phyloP scores from a whole-genome alignment of 1,284 basidiomycete genomes.

The Cryptococcus jaspeensis region DNA sequence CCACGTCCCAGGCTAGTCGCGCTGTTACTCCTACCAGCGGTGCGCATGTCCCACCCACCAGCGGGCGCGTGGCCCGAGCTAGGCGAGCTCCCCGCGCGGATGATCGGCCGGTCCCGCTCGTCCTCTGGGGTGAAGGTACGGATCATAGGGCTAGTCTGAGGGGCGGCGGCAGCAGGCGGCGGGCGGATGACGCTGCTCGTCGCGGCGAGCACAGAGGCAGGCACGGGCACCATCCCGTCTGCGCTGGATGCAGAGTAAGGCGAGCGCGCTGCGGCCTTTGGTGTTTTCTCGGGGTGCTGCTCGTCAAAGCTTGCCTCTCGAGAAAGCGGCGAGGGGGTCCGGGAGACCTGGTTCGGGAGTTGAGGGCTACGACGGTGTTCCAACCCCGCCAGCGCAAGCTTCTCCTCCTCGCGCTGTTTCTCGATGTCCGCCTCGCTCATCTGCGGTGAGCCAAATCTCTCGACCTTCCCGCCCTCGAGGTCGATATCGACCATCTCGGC shows the following conservation, averaged over 20 bases:
- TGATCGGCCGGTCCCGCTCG: slow-evolving; percentile 20
- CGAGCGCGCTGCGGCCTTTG: slow-evolving; percentile 7
- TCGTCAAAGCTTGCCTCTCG: slow-evolving; percentile 20
- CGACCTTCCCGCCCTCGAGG: slow-evolving; percentile 47
- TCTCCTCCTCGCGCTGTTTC: slow-evolving; percentile 36
- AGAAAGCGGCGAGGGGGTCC: slow-evolving; percentile 34
- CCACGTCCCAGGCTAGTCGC: background rate
- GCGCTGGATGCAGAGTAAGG: slow-evolving; percentile 7
- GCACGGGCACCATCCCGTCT: slow-evolving; percentile 11
- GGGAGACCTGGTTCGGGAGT: slow-evolving; percentile 4
- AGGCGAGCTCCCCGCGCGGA: slow-evolving; percentile 5
- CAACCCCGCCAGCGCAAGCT: slow-evolving; percentile 29
- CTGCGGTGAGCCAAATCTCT: slow-evolving; percentile 39
- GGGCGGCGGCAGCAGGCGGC: slow-evolving; percentile 30
- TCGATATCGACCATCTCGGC: slow-evolving; percentile 52
- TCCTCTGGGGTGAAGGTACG: slow-evolving; percentile 15
- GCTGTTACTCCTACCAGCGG: background rate
- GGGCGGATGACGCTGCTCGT: slow-evolving; percentile 24
- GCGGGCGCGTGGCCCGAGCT: background rate
- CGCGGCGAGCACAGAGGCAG: slow-evolving; percentile 22
- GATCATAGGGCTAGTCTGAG: slow-evolving; percentile 8
- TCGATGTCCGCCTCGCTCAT: slow-evolving; percentile 30
- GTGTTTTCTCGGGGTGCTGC: slow-evolving; percentile 11
- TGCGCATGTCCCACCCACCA: background rate
- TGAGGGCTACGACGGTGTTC: slow-evolving; percentile 33